These are phyloP conservation scores for Blastobotrys ciferrii DNA, from an alignment of 1,139 yeast species.

Conservation along the genomic window DNA sequence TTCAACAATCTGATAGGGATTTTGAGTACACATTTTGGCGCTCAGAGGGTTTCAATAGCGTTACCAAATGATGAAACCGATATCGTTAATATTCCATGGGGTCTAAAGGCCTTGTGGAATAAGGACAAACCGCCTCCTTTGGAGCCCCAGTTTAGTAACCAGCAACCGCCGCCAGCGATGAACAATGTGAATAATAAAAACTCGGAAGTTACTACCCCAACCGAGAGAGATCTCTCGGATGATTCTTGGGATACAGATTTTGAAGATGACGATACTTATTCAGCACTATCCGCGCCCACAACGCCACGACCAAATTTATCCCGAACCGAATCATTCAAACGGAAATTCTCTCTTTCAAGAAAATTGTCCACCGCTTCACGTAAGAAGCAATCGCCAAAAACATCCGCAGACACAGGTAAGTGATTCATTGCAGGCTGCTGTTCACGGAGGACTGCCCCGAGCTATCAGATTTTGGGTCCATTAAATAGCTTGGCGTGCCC, in stretches of 20 bases:
- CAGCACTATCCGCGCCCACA: constrained; percentile 1
- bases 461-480: no score
- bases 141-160: constrained; percentile 12
- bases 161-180: not conserved
- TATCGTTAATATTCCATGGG: constrained; percentile 38
- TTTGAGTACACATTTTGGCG: constrained; percentile 31
- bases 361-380: constrained; percentile 20
- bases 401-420: constrained; percentile 7
- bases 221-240: constrained; percentile 6
- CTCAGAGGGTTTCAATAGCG: constrained; percentile 32
- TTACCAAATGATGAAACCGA: constrained; percentile 39
- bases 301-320: constrained; percentile 12
- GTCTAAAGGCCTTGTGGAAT: constrained; percentile 36
- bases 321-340: constrained; percentile 17
- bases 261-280: constrained; percentile 14
- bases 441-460: no score
- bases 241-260: constrained; percentile 17
- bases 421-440: no score
- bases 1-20: constrained; percentile 32
- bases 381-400: constrained; percentile 13
- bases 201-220: not conserved
- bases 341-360: constrained; percentile 21
- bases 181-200: not conserved
- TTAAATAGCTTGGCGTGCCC: no score
- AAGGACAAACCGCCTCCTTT: constrained; percentile 18